phyloP scores from a whole-genome alignment of 148 eudicot species.

The Talinum fruticosum region DNA sequence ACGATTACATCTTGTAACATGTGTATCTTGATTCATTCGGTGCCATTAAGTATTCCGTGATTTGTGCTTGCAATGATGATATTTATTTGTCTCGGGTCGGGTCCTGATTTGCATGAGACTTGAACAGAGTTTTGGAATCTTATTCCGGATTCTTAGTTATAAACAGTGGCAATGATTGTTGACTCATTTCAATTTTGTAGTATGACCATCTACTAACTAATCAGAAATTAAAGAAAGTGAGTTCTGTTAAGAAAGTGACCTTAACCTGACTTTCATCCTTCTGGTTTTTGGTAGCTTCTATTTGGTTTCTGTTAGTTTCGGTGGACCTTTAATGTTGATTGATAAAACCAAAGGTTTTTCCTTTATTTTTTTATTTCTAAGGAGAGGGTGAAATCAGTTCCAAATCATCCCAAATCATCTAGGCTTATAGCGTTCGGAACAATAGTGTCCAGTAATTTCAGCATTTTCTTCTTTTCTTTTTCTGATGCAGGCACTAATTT shows the following conservation, averaged over 20 bases:
- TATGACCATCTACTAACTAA: conserved; percentile 2
- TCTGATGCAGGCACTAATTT: too few species aligned
- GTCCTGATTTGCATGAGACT: neutral
- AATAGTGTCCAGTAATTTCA: neutral
- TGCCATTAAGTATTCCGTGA: neutral
- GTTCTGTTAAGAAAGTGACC: neutral
- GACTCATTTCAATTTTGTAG: neutral
- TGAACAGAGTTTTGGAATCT: neutral
- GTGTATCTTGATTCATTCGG: neutral
- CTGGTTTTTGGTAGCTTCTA: neutral
- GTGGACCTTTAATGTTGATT: neutral
- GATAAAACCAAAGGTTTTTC: neutral
- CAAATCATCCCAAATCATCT: too few species aligned
- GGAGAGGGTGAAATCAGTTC: neutral
- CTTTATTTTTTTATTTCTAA: too few species aligned
- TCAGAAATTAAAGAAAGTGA: neutral
- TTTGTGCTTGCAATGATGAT: neutral
- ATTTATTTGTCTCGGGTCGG: neutral
- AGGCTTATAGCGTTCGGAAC: neutral
- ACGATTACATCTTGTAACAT: neutral
- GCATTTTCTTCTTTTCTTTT: neutral
- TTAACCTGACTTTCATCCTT: neutral
- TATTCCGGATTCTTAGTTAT: neutral
- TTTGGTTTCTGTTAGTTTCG: neutral
- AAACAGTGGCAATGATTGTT: neutral